Percentiles rank a stretch among this genome's conserved stretches.
Evolutionary conservation across 495 filamentous ascomycete species (phyloP).

Genomic region (Tuber microsphaerosporum): DNA sequence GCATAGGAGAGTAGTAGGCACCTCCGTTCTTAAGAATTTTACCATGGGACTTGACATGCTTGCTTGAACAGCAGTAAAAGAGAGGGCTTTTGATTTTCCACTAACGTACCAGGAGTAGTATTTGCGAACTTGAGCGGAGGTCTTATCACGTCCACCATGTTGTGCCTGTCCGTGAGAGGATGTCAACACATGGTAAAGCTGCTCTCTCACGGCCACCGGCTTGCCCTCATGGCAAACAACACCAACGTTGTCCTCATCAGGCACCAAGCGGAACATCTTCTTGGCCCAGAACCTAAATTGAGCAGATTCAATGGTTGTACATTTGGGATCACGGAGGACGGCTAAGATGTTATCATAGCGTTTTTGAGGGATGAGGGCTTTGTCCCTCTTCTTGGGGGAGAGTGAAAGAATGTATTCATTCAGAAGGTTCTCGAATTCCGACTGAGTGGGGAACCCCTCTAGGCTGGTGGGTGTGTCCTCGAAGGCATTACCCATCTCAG

Average conservation of each 20-base stretch:
- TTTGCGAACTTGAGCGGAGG: constrained; percentile 53
- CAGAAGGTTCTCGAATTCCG: constrained; percentile 52
- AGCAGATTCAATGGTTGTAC: constrained; percentile 54
- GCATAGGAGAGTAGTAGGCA: not conserved
- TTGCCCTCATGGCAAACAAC: constrained; percentile 57
- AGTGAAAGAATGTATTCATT: constrained; percentile 48
- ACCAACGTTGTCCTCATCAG: constrained; percentile 44
- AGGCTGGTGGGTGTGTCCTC: constrained; percentile 36
- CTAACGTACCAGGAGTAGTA: constrained; percentile 53
- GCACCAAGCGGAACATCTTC: constrained; percentile 54
- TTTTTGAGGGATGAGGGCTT: constrained; percentile 53
- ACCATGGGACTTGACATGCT: not conserved
- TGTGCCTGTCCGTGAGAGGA: constrained; percentile 54
- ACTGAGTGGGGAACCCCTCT: constrained; percentile 51
- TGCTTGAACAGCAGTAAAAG: not conserved
- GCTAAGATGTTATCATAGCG: constrained; percentile 52
- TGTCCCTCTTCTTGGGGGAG: constrained; percentile 55
- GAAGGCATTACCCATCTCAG: constrained; percentile 33
- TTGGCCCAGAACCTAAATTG: constrained; percentile 59
- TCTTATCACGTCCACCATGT: constrained; percentile 57
- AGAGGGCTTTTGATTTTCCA: not conserved
- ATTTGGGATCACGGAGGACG: constrained; percentile 53
- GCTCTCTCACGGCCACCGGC: constrained; percentile 55
- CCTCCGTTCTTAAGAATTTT: not conserved
- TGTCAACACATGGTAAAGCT: constrained; percentile 53